phyloP scores from a whole-genome alignment of 2,329 filamentous ascomycete species.

The Lecanosticta acicola region DNA sequence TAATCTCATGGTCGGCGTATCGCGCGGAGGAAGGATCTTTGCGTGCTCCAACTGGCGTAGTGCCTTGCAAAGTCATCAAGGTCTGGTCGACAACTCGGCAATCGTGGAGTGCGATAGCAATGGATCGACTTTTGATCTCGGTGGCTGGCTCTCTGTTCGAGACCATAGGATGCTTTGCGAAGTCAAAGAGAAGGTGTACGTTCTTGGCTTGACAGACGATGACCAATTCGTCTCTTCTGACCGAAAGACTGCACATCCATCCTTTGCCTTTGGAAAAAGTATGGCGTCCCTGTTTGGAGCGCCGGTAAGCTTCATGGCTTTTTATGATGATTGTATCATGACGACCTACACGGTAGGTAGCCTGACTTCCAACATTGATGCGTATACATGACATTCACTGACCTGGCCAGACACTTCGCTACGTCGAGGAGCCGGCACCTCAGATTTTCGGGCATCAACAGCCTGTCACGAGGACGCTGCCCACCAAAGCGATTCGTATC shows the following conservation, averaged over 20 bases:
- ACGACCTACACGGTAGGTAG: constrained; percentile 35
- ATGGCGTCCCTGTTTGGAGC: constrained; percentile 36
- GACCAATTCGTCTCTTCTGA: constrained; percentile 11
- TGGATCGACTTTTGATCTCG: constrained; percentile 39
- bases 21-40: constrained; percentile 39
- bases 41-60: constrained; percentile 43
- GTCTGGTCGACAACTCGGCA: constrained; percentile 21
- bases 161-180: constrained; percentile 42
- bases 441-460: neutral
- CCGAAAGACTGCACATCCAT: constrained; percentile 24
- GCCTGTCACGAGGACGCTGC: constrained; percentile 1
- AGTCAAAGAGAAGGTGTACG: constrained; percentile 40
- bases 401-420: constrained; percentile 3
- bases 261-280: constrained; percentile 29
- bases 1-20: constrained; percentile 41
- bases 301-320: constrained; percentile 44
- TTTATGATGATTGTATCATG: constrained; percentile 46
- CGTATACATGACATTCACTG: neutral
- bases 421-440: neutral
- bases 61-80: constrained; percentile 25
- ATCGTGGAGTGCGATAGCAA: constrained; percentile 42
- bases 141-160: constrained; percentile 43
- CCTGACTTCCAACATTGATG: neutral
- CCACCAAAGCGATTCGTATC: constrained; percentile 6
- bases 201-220: constrained; percentile 38